Evolutionary conservation across 257 asterid species (phyloP).

Genomic region (Petunia axillaris): DNA sequence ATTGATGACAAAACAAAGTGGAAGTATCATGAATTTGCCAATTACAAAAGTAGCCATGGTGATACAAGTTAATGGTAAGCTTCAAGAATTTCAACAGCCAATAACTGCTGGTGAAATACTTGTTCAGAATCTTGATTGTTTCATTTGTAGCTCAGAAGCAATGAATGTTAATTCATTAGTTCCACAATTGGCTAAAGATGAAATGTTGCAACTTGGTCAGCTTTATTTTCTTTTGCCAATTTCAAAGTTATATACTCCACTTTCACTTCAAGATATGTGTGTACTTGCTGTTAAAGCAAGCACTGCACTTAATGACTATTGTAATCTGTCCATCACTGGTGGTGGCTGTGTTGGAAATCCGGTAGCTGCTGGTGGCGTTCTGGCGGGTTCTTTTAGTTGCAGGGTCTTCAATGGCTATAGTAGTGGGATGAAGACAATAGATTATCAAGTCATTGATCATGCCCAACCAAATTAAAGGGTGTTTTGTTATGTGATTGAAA

Average conservation of each 20-base stretch:
- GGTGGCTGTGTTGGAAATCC: background rate
- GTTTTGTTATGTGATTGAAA: background rate
- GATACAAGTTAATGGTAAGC: constrained; percentile 32
- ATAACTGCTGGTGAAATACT: constrained; percentile 29
- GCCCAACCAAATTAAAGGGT: background rate
- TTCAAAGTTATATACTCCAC: constrained; percentile 25
- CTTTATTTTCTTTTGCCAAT: constrained; percentile 44
- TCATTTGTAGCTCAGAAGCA: constrained; percentile 45
- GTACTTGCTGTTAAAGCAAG: constrained; percentile 46
- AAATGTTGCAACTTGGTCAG: constrained; percentile 40
- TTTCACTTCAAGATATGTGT: constrained; percentile 44
- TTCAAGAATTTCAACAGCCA: constrained; percentile 33
- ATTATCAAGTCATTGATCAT: background rate
- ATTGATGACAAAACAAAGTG: constrained; percentile 27
- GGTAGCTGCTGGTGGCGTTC: too few relatives aligned
- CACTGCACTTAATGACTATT: constrained; percentile 25
- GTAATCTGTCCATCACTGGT: background rate
- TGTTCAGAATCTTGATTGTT: constrained; percentile 22
- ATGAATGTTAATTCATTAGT: constrained; percentile 38
- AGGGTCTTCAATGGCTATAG: background rate
- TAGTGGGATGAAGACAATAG: background rate
- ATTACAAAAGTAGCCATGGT: constrained; percentile 31
- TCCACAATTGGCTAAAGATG: constrained; percentile 26
- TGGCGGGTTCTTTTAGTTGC: background rate
- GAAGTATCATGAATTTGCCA: background rate